phyloP scores from a whole-genome alignment of 176 grass and related monocot genomes.

The Oryza coarctata region DNA sequence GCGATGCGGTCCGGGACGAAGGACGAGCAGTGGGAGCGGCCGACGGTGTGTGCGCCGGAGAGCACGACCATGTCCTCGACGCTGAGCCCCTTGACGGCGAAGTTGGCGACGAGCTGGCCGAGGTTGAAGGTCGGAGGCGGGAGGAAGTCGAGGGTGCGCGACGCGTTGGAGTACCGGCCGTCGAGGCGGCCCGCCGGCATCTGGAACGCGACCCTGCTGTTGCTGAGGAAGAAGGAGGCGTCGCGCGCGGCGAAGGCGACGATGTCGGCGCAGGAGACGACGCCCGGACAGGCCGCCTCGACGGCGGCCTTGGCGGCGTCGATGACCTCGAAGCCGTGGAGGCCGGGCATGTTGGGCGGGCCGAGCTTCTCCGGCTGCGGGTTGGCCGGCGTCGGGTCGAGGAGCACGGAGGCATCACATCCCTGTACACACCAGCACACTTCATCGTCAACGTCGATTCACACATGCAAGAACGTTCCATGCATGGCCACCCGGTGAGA shows the following conservation, averaged over 20 bases:
- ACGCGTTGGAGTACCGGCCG: slow-evolving; percentile 1
- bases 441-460: no score
- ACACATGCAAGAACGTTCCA: no score
- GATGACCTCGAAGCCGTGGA: slow-evolving; percentile 63
- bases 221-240: slow-evolving; percentile 29
- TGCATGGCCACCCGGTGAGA: no score
- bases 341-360: slow-evolving; percentile 48
- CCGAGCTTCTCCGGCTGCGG: slow-evolving; percentile 35
- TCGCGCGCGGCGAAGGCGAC: slow-evolving; percentile 52
- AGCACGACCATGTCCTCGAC: slow-evolving; percentile 45
- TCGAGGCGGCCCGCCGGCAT: slow-evolving; percentile 51
- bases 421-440: neutral
- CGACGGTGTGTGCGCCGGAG: slow-evolving; percentile 48
- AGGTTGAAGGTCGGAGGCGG: neutral
- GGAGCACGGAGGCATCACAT: slow-evolving; percentile 22
- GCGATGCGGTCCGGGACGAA: slow-evolving; percentile 36
- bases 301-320: slow-evolving; percentile 52
- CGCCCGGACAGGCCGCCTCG: slow-evolving; percentile 28
- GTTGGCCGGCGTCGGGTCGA: slow-evolving; percentile 32
- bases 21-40: slow-evolving; percentile 41
- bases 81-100: slow-evolving; percentile 36
- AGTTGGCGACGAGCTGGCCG: neutral
- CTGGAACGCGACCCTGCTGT: neutral
- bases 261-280: slow-evolving; percentile 58
- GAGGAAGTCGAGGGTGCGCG: slow-evolving; percentile 18